Base-by-base conservation (phyloP, 1,284 basidiomycete genomes). In the Leccinum subspadiceum region DNA sequence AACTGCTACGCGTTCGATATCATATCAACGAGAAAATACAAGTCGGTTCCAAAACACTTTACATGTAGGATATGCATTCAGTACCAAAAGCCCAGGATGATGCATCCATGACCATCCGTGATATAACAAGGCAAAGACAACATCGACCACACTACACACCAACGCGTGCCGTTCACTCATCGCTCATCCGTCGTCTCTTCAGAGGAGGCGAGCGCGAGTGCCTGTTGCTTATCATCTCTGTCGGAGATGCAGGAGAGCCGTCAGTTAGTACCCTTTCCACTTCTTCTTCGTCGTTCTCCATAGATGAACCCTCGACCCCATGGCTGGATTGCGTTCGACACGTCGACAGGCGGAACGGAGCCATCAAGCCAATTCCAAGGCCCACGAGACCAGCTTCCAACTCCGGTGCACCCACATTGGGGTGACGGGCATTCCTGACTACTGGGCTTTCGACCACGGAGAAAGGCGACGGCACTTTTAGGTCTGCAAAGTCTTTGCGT, bases 361-460 rank as follows among this genome's bases (percentile, higher is more conserved):
- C 83, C 66, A 86, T 75, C 53, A 86, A 74, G 13, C 81, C 81
- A 62, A 85, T 77, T 20, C 81, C 82, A 41, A 83, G 74, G 12
- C 79, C 79, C 31, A 75, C 63, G 37, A 66, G 64, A 29, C 68
- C 73, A 3, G 73, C 72, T 39, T 76, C 70, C 20, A 72, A 56
- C 46, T 73, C 74, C 15, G 71, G 66, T 4, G 69, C 64, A 46
- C 64, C 62, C 54, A 54, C 55, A 31, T 64, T 60, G 29, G 69
- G 65, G 41, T 76, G 66, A 56, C 76, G 68, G 48, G 73, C 71
- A 62, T 78, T 81, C 60, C 84, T 76, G 55, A 87, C 68, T 9
- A 87, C 80, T n/a, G 86, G 86, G 60, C 85, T 87, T 60, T 86
- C 86, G 22, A 68, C 67, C 55, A 79, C 81, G 17, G 78, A 73